Evolutionary conservation across 2,329 filamentous ascomycete genomes (phyloP), one percentile per base, ranked within the genome.

Genomic region (Nectriaceae sp.): DNA sequence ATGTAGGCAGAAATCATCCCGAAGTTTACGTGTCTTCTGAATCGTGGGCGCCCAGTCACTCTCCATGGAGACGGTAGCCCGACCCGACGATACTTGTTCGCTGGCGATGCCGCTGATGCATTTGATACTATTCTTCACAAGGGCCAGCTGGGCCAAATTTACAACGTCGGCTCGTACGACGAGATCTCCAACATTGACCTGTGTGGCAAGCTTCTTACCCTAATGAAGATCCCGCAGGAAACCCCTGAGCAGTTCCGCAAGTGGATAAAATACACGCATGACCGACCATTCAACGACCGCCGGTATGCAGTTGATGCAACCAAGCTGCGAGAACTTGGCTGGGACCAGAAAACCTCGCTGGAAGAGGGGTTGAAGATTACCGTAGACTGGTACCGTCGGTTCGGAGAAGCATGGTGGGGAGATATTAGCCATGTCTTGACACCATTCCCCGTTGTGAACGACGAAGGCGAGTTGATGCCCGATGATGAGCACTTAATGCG

Each of bases 61-160:
- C 76, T 93, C 11, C 89, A 93, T 64, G 89, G 89, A 21, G 83
- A 90, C 57, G 89, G 89, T 22, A 84, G 79, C 26, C 86, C 88
- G 11, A 88, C 86, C 0, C 79, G 89, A 22, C 78, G 88, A 47
- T 94, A 92, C 64, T 78, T 94, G 8, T 93, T 85, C 60, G 89
- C 87, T 2, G 85, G 84, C 8, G 89, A 94, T 64, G 89, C 88
- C 2, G 87, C 87, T 4, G 88, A 93, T 62, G 89, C 88, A 2
- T 88, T 93, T 61, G 89, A 94, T 70, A 90, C 88, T 1, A 90
- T 94, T 61, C 77, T 94, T 20, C 89, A 94, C 76, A 85, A 83
- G 60, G 89, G 89, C 18, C 72, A 78, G 42, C 75, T 88, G 26
- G 88, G 88, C 1, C 85, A 91, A 61, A 82, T 89, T 51, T 94